Conservation (phyloP, 306 rosid genomes). For the Oemleria cerasiformis region DNA sequence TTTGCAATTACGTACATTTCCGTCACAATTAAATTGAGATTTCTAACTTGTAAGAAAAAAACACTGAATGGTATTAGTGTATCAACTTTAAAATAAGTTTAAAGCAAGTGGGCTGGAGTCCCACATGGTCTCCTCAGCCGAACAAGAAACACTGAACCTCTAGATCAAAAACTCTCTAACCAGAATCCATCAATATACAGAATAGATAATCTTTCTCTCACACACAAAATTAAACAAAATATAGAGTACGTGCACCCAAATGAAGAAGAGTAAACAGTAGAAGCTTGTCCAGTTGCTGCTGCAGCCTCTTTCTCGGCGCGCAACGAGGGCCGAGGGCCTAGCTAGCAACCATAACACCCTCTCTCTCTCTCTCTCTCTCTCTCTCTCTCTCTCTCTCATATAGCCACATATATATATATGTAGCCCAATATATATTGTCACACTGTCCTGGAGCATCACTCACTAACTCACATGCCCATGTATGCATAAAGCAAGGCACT, state of each 20-base stretch:
- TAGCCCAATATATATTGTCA: not conserved
- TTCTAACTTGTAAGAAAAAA: too few species aligned
- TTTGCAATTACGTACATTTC: too few species aligned
- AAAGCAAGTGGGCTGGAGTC: not conserved
- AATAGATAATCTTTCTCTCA: not conserved
- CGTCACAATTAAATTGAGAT: too few species aligned
- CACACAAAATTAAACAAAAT: not conserved
- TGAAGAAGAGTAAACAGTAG: conserved; percentile 18
- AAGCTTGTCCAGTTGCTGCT: conserved; percentile 14
- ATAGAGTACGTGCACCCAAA: not conserved
- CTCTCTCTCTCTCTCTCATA: conserved; percentile 2
- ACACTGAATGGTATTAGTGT: too few species aligned
- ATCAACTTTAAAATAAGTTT: not conserved
- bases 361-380: conserved; percentile 8
- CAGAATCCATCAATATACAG: not conserved
- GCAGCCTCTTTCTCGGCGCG: conserved; percentile 50
- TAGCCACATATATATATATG: too few species aligned
- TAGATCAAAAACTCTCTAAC: not conserved
- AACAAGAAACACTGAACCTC: conserved; percentile 16
- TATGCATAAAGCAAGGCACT: conserved; percentile 56
- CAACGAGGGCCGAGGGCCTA: conserved; percentile 29
- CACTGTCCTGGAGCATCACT: conserved; percentile 22
- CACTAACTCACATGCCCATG: conserved; percentile 60
- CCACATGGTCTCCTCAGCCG: conserved; percentile 9
- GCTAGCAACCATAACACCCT: not conserved